phyloP scores from a whole-genome alignment of 805 yeast species.

The Kluyveromyces wickerhamii region DNA sequence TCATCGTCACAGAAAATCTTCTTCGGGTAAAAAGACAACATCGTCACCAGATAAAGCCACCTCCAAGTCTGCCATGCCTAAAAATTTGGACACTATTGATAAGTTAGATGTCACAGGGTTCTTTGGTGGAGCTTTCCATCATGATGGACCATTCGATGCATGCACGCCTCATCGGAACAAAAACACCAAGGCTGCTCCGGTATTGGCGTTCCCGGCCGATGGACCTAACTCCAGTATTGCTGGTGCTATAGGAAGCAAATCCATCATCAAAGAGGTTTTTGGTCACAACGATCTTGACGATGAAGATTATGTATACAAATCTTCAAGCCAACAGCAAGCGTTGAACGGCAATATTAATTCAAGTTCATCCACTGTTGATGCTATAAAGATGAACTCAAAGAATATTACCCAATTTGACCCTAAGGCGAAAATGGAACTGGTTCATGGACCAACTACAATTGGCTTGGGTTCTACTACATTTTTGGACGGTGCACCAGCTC shows the following conservation, averaged over 20 bases:
- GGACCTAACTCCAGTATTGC: slow-evolving; percentile 86
- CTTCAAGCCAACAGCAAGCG: slow-evolving; percentile 6
- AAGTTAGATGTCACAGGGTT: slow-evolving; percentile 92
- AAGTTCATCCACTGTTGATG: slow-evolving; percentile 26
- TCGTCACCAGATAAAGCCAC: slow-evolving; percentile 28
- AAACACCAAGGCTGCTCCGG: slow-evolving; percentile 72
- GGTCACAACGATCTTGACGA: slow-evolving; percentile 51
- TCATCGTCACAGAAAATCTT: slow-evolving; percentile 15
- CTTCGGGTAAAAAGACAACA: slow-evolving; percentile 13
- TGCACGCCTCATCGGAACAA: slow-evolving; percentile 95
- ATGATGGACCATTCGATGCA: slow-evolving; percentile 98
- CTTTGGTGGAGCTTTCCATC: slow-evolving; percentile 93
- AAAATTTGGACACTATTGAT: slow-evolving; percentile 88
- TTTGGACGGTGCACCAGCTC: slow-evolving; percentile 93
- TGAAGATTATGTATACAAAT: slow-evolving; percentile 33
- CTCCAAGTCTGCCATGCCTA: slow-evolving; percentile 40
- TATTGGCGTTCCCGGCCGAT: slow-evolving; percentile 88
- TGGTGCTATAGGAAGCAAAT: slow-evolving; percentile 57
- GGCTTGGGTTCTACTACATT: slow-evolving; percentile 93
- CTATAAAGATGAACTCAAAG: slow-evolving; percentile 44
- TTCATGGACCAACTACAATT: slow-evolving; percentile 79
- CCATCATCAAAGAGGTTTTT: slow-evolving; percentile 66
- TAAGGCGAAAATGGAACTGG: slow-evolving; percentile 53
- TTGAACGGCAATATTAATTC: slow-evolving; percentile 6
- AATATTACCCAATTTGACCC: slow-evolving; percentile 62